Evolutionary conservation across 345 rosid genomes (phyloP).

Genomic region (Nasturtium officinale): DNA sequence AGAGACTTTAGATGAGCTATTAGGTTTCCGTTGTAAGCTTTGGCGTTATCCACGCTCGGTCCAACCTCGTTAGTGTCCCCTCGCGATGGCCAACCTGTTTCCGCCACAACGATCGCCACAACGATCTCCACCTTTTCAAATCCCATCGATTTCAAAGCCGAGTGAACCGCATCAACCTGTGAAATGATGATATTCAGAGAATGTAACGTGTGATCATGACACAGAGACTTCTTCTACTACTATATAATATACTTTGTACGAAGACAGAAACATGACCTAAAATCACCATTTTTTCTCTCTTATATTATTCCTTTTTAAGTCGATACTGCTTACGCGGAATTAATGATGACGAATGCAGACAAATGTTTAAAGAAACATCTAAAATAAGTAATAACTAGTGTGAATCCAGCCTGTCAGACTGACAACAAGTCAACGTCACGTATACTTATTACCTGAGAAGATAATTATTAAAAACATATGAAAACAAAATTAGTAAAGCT

Average conservation of each 20-base stretch:
- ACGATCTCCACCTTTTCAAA: slow-evolving; percentile 70
- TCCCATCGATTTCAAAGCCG: slow-evolving; percentile 75
- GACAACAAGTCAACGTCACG: slow-evolving; percentile 32
- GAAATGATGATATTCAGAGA: too few species aligned
- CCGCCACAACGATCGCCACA: slow-evolving; percentile 81
- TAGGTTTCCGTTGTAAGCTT: slow-evolving; percentile 78
- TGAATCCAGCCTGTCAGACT: slow-evolving; percentile 41
- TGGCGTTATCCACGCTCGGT: slow-evolving; percentile 77
- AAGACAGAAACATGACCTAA: neutral
- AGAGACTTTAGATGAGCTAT: slow-evolving; percentile 70
- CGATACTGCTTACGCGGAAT: slow-evolving; percentile 21
- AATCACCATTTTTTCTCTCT: neutral
- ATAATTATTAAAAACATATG: neutral
- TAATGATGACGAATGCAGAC: slow-evolving; percentile 25
- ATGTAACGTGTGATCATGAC: slow-evolving; percentile 27
- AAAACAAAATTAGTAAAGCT: neutral
- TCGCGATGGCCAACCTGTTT: slow-evolving; percentile 85
- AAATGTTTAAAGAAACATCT: slow-evolving; percentile 32
- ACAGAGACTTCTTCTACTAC: slow-evolving; percentile 1
- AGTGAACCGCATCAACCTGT: slow-evolving; percentile 83
- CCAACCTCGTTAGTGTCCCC: slow-evolving; percentile 81
- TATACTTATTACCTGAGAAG: slow-evolving; percentile 9
- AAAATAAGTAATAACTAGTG: slow-evolving; percentile 29
- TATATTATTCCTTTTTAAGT: neutral
- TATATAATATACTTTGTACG: neutral